Percentiles rank a stretch among this genome's conserved stretches.
Conservation (phyloP, 2,329 filamentous ascomycete species). For the Diaporthe citrichinensis region DNA sequence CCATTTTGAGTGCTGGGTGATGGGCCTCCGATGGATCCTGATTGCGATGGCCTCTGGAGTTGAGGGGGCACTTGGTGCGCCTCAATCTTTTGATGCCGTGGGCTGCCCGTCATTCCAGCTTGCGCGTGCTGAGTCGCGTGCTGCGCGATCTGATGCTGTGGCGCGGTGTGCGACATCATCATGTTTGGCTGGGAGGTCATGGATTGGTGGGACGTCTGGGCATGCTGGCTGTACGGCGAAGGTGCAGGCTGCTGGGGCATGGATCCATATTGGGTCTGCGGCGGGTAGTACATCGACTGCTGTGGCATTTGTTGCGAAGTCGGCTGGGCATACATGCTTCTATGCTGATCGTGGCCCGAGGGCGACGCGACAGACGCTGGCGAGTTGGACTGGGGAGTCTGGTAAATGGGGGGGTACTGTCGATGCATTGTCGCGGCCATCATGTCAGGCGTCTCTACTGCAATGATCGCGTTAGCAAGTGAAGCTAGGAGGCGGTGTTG, state of each 20-base stretch:
- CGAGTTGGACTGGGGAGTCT: slow-evolving; percentile 95
- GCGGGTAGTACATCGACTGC: slow-evolving; percentile 83
- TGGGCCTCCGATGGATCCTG: slow-evolving; percentile 59
- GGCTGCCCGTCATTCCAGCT: slow-evolving; percentile 71
- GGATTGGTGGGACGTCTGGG: slow-evolving; percentile 66
- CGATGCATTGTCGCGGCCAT: slow-evolving; percentile 81
- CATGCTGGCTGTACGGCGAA: slow-evolving; percentile 74
- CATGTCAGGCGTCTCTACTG: slow-evolving; percentile 72
- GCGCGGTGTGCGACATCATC: slow-evolving; percentile 74
- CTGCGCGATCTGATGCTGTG: slow-evolving; percentile 71
- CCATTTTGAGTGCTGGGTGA: slow-evolving; percentile 39
- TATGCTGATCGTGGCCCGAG: slow-evolving; percentile 89
- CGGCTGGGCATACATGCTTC: slow-evolving; percentile 87
- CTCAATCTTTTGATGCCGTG: slow-evolving; percentile 74
- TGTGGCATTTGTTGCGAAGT: slow-evolving; percentile 80
- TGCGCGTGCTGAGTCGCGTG: slow-evolving; percentile 71
- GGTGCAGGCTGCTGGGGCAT: slow-evolving; percentile 74
- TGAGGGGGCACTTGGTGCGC: slow-evolving; percentile 70
- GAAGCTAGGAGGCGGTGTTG: background rate
- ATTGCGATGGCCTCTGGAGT: slow-evolving; percentile 70
- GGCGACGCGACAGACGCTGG: slow-evolving; percentile 93
- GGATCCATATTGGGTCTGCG: slow-evolving; percentile 74
- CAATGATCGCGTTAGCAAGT: background rate
- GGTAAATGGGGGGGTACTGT: slow-evolving; percentile 92
- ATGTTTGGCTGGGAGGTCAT: slow-evolving; percentile 76